phyloP scores from a whole-genome alignment of 345 rosid species.

The Pistacia integerrima region DNA sequence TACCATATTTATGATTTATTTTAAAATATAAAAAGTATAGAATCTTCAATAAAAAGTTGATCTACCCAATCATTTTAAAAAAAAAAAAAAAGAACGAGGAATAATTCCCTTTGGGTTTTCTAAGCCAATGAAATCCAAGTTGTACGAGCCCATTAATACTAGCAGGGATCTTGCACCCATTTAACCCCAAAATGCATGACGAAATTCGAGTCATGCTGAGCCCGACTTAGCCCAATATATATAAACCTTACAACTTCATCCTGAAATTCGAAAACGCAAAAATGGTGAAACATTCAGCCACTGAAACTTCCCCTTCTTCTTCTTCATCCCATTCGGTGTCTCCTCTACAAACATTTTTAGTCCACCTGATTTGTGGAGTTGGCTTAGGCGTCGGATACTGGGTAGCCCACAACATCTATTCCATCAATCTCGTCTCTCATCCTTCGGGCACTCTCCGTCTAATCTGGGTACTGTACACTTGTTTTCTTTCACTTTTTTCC shows the following conservation, averaged over 20 bases:
- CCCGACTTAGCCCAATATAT: not conserved
- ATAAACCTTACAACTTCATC: not conserved
- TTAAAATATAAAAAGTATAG: too few species aligned
- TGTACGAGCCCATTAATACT: too few species aligned
- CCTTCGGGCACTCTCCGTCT: constrained; percentile 43
- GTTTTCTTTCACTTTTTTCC: not conserved
- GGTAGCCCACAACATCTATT: too few species aligned
- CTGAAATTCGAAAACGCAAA: not conserved
- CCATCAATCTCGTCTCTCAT: too few species aligned
- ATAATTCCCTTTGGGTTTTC: too few species aligned
- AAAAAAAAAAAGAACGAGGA: too few species aligned
- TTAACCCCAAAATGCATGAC: not conserved
- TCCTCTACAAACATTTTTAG: too few species aligned
- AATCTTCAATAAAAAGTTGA: too few species aligned
- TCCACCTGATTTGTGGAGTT: constrained; percentile 21
- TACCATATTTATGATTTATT: too few species aligned
- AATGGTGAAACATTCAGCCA: constrained; percentile 1
- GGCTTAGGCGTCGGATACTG: constrained; percentile 45
- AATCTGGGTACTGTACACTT: constrained; percentile 45
- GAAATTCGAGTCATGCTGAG: not conserved
- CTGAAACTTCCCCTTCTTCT: not conserved
- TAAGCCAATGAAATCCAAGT: too few species aligned
- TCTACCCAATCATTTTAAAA: too few species aligned
- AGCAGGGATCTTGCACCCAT: too few species aligned
- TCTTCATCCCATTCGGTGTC: not conserved